Percentiles rank a stretch among this genome's conserved stretches.
Conservation (phyloP, 352 stramenopile species). For the Phytophthora macrochlamydospora region DNA sequence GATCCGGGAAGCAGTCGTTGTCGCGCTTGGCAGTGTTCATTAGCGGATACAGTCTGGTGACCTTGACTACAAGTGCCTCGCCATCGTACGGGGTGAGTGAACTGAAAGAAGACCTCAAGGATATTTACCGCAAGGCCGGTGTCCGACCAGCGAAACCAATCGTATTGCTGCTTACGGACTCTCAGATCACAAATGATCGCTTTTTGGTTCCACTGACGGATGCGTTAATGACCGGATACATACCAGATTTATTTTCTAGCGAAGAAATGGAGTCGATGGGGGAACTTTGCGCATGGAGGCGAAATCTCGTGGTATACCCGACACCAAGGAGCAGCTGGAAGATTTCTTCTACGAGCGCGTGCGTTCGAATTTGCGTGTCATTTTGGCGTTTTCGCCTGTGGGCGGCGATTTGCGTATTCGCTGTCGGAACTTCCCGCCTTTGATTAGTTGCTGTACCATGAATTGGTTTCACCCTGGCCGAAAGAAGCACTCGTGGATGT, state of each 20-base stretch:
- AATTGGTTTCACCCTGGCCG: slow-evolving; percentile 93
- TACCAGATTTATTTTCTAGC: slow-evolving; percentile 83
- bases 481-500: slow-evolving; percentile 89
- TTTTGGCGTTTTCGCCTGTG: slow-evolving; percentile 89
- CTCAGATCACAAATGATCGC: slow-evolving; percentile 82
- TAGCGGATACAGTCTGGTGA: slow-evolving; percentile 67
- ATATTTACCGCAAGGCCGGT: slow-evolving; percentile 88
- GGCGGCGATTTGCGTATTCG: slow-evolving; percentile 73
- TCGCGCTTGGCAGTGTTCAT: slow-evolving; percentile 90
- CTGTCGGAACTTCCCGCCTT: slow-evolving; percentile 78
- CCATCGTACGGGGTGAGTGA: slow-evolving; percentile 74
- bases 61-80: slow-evolving; percentile 62
- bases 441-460: slow-evolving; percentile 79
- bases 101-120: slow-evolving; percentile 90
- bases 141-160: slow-evolving; percentile 86
- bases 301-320: slow-evolving; percentile 84
- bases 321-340: slow-evolving; percentile 91
- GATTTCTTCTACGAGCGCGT: slow-evolving; percentile 92
- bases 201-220: slow-evolving; percentile 92
- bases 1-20: slow-evolving; percentile 91
- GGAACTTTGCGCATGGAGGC: slow-evolving; percentile 77
- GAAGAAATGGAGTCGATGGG: slow-evolving; percentile 92
- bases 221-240: slow-evolving; percentile 73
- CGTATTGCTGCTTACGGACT: slow-evolving; percentile 90
- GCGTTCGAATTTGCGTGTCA: slow-evolving; percentile 83